phyloP scores from a whole-genome alignment of 345 rosid species.

The Lepidium sativum region DNA sequence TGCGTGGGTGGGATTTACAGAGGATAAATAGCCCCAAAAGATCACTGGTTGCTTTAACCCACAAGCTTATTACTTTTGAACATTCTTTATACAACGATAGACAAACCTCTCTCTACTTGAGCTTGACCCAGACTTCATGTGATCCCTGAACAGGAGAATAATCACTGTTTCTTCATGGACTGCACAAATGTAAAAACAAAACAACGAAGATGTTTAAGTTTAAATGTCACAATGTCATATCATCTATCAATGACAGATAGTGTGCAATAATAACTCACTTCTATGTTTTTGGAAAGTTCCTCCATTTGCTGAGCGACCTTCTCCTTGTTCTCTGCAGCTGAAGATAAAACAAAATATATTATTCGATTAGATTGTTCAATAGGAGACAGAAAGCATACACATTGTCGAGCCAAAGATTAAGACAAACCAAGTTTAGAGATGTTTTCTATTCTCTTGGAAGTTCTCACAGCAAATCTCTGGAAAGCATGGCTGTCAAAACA shows the following conservation, averaged over 20 bases:
- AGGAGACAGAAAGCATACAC: neutral
- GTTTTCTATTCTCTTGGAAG: slow-evolving; percentile 60
- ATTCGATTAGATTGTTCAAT: neutral
- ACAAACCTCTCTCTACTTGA: neutral
- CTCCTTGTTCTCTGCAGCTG: slow-evolving; percentile 51
- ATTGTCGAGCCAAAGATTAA: neutral
- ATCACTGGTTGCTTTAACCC: neutral
- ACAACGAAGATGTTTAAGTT: neutral
- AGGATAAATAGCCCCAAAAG: neutral
- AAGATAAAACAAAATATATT: neutral
- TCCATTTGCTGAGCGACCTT: slow-evolving; percentile 53
- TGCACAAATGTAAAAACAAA: neutral
- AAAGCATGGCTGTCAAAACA: slow-evolving; percentile 49
- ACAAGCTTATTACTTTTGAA: slow-evolving; percentile 2
- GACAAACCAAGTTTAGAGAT: slow-evolving; percentile 43
- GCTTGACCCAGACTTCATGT: neutral
- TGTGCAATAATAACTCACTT: slow-evolving; percentile 8
- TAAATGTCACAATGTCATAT: neutral
- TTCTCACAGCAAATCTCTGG: slow-evolving; percentile 88
- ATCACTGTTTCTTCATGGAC: slow-evolving; percentile 16
- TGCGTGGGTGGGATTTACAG: neutral
- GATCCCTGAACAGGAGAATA: neutral
- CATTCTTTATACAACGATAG: neutral
- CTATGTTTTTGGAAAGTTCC: slow-evolving; percentile 42
- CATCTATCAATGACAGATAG: neutral